phyloP scores from a whole-genome alignment of 2,329 filamentous ascomycete genomes.

The Zarea fungicola region DNA sequence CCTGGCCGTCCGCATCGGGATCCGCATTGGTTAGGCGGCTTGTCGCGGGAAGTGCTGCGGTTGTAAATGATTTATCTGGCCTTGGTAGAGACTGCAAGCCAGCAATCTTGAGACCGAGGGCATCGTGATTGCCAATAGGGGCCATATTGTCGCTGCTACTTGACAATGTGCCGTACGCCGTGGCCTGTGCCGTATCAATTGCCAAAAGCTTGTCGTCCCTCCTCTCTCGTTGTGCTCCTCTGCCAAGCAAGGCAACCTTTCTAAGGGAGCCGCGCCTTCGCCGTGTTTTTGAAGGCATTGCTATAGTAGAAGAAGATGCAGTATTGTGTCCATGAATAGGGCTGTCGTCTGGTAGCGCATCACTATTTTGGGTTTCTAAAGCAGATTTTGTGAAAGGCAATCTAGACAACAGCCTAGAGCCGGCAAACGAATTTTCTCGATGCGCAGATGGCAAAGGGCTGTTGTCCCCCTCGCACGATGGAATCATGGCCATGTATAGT shows the following conservation, averaged over 20 bases:
- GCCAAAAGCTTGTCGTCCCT: constrained; percentile 45
- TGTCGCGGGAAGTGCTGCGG: no score
- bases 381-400: constrained; percentile 60
- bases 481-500: background rate
- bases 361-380: constrained; percentile 25
- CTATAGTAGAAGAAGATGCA: constrained; percentile 19
- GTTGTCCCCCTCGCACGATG: background rate
- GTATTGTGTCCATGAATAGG: background rate
- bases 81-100: constrained; percentile 22
- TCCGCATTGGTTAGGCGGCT: background rate
- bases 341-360: constrained; percentile 29
- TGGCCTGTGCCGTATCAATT: constrained; percentile 34
- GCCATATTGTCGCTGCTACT: background rate
- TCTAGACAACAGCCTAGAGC: constrained; percentile 60
- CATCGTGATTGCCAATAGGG: constrained; percentile 22
- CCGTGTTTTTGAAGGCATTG: constrained; percentile 46
- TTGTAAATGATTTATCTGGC: background rate
- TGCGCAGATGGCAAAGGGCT: background rate
- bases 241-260: constrained; percentile 79
- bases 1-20: constrained; percentile 16
- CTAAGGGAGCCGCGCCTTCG: constrained; percentile 78
- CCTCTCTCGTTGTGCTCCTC: constrained; percentile 58
- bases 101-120: constrained; percentile 43
- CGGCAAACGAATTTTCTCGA: constrained; percentile 13
- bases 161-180: constrained; percentile 16